These are phyloP conservation scores for Silene latifolia DNA, from an alignment of 148 eudicot genomes.

Conservation along the genomic window DNA sequence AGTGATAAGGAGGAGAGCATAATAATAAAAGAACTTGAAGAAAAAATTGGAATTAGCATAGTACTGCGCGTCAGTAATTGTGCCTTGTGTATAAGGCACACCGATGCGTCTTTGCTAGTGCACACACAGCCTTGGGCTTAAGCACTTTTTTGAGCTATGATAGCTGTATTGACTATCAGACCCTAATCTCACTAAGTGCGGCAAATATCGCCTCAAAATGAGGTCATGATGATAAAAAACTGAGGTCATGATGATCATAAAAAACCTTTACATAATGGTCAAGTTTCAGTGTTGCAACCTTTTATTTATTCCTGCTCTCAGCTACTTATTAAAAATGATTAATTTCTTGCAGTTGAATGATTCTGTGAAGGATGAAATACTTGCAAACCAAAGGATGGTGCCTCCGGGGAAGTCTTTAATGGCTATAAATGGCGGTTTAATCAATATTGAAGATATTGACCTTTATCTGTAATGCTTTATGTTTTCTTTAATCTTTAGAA, in stretches of 20 bases:
- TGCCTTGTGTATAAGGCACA: no score
- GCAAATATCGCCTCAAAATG: neutral
- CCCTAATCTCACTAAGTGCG: neutral
- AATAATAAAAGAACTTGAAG: no score
- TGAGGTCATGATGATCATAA: neutral
- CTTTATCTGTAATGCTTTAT: slow-evolving; percentile 69
- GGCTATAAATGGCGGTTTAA: slow-evolving; percentile 91
- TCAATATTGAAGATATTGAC: slow-evolving; percentile 94
- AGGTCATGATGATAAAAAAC: neutral
- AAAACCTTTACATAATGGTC: neutral
- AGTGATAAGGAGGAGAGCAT: no score
- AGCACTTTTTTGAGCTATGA: neutral
- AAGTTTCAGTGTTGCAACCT: neutral
- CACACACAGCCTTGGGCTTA: no score
- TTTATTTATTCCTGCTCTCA: neutral
- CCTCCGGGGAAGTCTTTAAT: slow-evolving; percentile 97
- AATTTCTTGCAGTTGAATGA: slow-evolving; percentile 75
- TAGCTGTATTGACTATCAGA: neutral
- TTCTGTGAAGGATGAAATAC: slow-evolving; percentile 93
- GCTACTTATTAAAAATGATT: slow-evolving; percentile 4
- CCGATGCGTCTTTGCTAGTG: no score
- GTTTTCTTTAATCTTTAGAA: slow-evolving; percentile 8
- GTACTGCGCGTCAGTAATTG: no score
- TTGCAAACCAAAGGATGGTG: slow-evolving; percentile 92
- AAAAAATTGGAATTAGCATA: no score